Evolutionary conservation across 2,329 filamentous ascomycete genomes (phyloP), one percentile per base, ranked within the genome.

Genomic region (Ceratocystis cubensis): DNA sequence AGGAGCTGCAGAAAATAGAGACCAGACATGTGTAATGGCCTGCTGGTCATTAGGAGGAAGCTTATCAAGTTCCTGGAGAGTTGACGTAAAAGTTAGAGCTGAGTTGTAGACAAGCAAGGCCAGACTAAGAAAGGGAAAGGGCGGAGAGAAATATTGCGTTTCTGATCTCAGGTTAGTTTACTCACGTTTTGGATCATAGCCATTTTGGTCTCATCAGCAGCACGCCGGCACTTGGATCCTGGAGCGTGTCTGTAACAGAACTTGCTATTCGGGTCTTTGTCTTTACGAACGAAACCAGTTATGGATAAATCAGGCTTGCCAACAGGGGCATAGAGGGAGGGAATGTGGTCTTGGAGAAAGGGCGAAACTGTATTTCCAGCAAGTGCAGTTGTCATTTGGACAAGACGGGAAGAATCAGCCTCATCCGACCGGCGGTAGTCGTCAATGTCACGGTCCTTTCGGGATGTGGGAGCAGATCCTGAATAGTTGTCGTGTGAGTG

Each of bases 21-120:
- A 96, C 94, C 94, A 99, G 66, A 97, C 92, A 73, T 96, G 93
- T 44, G 92, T 91, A 72, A 99, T 96, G 73, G 89, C 92, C 76
- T 96, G 91, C 76, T 96, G 91, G 74, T 99, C 94, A 70, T 84
- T 86, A 69, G 88, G 84, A 4, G 91, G 88, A 44, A 96, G 82
- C 61, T 83, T 86, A 71, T 93, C 88, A 64, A 97, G 84, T 75
- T 94, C 88, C 87, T 92, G 66, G 33, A 56, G 56, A 65, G 56
- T 65, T 53, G 41, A 46, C 15, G 41, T 61, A 33, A 20, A n/a
- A 59, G 46, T 20, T 33, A 61, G 45, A 59, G 3, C 45, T 20
- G 56, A 28, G 48, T 13, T 41, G 13, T 3, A 3, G 48, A 13
- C 48, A 25, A 53, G 22, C 48, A 22, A 20, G n/a, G 17, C n/a